These are phyloP conservation scores for Phyllosticta citriasiana DNA, from an alignment of 2,329 filamentous ascomycete species.

Conservation along the genomic window DNA sequence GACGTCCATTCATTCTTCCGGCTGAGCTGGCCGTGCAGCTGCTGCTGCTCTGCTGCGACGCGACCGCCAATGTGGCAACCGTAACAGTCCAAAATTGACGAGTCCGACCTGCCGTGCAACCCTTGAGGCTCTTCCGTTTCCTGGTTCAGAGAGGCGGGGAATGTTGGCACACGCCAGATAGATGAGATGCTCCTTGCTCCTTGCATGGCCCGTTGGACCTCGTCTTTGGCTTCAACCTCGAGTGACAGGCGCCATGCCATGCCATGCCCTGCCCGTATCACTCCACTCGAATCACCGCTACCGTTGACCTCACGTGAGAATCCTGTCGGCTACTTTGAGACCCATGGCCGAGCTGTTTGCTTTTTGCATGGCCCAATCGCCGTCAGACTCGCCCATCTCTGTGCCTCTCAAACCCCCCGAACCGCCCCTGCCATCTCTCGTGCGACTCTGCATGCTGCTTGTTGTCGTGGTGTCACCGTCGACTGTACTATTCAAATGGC, in stretches of 20 bases:
- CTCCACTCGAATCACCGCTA: neutral
- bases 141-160: constrained; percentile 9
- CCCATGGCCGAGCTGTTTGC: neutral
- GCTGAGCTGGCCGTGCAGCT: constrained; percentile 10
- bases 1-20: constrained; percentile 1
- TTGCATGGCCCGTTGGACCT: neutral
- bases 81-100: neutral
- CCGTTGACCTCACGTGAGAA: neutral
- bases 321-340: neutral
- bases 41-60: constrained; percentile 8
- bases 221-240: neutral
- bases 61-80: constrained; percentile 8
- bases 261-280: neutral
- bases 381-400: neutral
- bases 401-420: neutral
- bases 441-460: neutral
- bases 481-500: neutral
- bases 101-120: constrained; percentile 8
- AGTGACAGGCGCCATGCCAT: no score
- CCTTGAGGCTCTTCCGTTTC: constrained; percentile 10
- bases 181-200: constrained; percentile 7
- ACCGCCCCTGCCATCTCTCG: neutral
- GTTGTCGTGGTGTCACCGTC: neutral
- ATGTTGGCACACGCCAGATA: constrained; percentile 3
- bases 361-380: neutral